Percentiles rank a stretch among this genome's conserved stretches.
These are phyloP conservation scores for Trichoderma atrobrunneum DNA, from an alignment of 2,329 filamentous ascomycete genomes.

Conservation along the genomic window DNA sequence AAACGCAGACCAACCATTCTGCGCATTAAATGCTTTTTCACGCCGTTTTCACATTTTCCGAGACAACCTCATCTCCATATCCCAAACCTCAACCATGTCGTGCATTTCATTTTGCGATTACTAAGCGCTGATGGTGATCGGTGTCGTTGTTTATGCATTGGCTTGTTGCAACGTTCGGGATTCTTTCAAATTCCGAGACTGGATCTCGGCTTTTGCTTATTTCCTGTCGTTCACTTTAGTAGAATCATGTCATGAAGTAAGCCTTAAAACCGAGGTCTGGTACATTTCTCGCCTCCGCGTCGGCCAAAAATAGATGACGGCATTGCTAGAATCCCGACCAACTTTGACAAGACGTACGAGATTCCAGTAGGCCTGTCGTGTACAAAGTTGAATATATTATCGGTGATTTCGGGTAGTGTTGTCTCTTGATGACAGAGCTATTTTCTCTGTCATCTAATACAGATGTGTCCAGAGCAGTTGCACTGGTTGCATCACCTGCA, in stretches of 20 bases:
- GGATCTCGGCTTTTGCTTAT: neutral
- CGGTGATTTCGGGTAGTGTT: neutral
- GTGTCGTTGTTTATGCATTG: neutral
- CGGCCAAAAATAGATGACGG: neutral
- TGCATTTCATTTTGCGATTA: neutral
- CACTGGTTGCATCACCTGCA: neutral
- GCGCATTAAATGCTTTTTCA: neutral
- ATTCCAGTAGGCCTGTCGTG: neutral
- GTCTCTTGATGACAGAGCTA: accelerated
- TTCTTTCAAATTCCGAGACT: neutral
- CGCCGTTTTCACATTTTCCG: neutral
- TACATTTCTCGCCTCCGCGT: neutral
- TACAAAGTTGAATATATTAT: neutral
- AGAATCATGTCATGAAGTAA: neutral
- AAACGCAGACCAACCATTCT: neutral
- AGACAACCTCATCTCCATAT: neutral
- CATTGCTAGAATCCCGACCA: neutral
- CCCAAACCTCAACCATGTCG: neutral
- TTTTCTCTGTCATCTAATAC: neutral
- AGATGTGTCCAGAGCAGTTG: neutral
- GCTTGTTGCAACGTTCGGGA: neutral
- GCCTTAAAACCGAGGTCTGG: neutral
- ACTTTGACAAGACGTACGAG: neutral
- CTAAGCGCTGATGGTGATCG: neutral
- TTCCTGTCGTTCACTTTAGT: neutral